Evolutionary conservation across 163 green algal genomes (phyloP), one percentile per base, ranked within the genome.

Genomic region (Scenedesmus sp.): DNA sequence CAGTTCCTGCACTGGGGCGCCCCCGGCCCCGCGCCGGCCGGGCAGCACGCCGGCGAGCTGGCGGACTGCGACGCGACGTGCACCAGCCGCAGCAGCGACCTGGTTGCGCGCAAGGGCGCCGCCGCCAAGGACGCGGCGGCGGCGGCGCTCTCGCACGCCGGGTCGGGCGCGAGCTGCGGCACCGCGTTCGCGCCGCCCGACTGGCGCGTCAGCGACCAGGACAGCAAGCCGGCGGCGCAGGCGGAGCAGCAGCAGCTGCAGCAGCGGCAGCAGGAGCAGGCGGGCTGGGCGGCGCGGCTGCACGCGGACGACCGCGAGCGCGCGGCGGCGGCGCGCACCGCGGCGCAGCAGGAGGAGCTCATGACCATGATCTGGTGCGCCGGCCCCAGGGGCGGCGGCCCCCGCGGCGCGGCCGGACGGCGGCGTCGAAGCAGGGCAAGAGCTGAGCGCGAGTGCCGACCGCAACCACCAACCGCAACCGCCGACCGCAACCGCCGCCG

Each of bases 331-430:
- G 11, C 54, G 51, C 39, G 51, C 22, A 42, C 34, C 39, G 51
- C 45, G 11, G 28, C 42, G 56, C 50, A 76, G 67, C 67, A 51
- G 28, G 57, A 72, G 31, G 58, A 80, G 15, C 33, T 80, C 26
- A 24, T 63, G 28, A 29, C 70, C 11, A 80, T 51, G 31, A 80
- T 80, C 71, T 71, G 57, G 71, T 79, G 33, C 56, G 18, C 9
- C 34, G 36, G 20, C 18, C 39, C 22, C 10, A 5, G 39, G 28
- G 42, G 15, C 31, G 29, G n/a, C 24, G 20, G 58, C 22, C 42
- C 3, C 42, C n/a, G 42, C 64, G 60, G 34, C 33, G 64, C 31
- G 31, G 64, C 48, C 28, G 9, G 31, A 60, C 22, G 28, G n/a
- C 39, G 42, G n/a, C 17, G 11, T 15, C 42, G 9, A 18, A 48